Evolutionary conservation across 306 rosid genomes (phyloP).

Genomic region (Malus fusca): DNA sequence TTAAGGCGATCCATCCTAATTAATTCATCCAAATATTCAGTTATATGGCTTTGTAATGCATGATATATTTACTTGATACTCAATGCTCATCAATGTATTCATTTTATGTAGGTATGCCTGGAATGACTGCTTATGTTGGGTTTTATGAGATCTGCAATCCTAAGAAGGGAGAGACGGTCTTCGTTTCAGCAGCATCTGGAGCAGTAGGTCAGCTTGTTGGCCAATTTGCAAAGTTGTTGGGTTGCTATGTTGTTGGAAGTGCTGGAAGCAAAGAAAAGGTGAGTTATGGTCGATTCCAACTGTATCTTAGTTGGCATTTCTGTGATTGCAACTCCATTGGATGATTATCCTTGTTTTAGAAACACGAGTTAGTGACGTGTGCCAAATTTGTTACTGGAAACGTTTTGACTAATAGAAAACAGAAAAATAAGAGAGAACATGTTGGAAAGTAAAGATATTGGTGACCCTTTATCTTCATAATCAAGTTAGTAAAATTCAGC

Average conservation of each 20-base stretch:
- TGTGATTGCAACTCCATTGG: not conserved
- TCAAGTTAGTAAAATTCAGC: not conserved
- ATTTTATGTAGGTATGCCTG: conserved; percentile 20
- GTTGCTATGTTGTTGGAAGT: conserved; percentile 33
- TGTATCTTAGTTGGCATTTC: not conserved
- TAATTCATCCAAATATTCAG: not conserved
- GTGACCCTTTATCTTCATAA: not conserved
- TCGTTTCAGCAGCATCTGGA: conserved; percentile 29
- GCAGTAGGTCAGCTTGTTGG: conserved; percentile 35
- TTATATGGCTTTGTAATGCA: not conserved
- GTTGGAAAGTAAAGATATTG: not conserved
- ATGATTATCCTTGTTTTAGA: not conserved
- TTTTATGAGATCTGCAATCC: conserved; percentile 24
- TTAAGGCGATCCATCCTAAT: not conserved
- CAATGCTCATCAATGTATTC: not conserved
- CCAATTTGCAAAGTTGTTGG: conserved; percentile 26
- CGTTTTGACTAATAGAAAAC: not conserved
- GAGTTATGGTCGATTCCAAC: not conserved
- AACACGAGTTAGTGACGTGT: not conserved
- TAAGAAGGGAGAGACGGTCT: conserved; percentile 26
- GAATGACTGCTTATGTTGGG: conserved; percentile 30
- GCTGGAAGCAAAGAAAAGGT: conserved; percentile 30
- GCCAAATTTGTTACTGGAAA: not conserved
- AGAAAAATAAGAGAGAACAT: not conserved
- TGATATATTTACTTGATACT: not conserved